Percentiles rank a stretch among this genome's conserved stretches.
phyloP scores from a whole-genome alignment of 805 yeast genomes.

The Candida nitratophila region DNA sequence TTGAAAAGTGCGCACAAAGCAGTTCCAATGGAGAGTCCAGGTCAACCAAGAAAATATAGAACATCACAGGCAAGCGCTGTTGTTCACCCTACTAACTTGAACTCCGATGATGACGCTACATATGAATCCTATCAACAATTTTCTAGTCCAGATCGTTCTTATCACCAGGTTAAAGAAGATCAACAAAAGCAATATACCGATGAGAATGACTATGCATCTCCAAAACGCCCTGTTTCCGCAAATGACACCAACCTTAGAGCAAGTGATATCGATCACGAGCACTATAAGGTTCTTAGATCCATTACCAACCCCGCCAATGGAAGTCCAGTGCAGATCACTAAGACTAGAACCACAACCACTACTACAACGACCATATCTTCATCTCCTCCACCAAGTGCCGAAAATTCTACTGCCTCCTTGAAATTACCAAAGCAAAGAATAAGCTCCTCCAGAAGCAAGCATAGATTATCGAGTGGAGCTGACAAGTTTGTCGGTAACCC shows the following conservation, averaged over 20 bases:
- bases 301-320: slow-evolving; percentile 21
- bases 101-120: slow-evolving; percentile 29
- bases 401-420: slow-evolving; percentile 7
- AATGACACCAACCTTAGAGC: slow-evolving; percentile 4
- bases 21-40: slow-evolving; percentile 90
- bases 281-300: slow-evolving; percentile 35
- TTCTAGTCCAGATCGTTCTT: slow-evolving; percentile 11
- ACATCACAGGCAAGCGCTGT: slow-evolving; percentile 18
- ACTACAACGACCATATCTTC: slow-evolving; percentile 35
- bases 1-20: slow-evolving; percentile 62
- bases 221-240: slow-evolving; percentile 4
- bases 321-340: slow-evolving; percentile 30
- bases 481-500: slow-evolving; percentile 27
- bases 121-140: slow-evolving; percentile 18
- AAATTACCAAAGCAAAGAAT: slow-evolving; percentile 24
- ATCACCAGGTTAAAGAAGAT: neutral
- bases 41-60: slow-evolving; percentile 81
- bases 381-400: slow-evolving; percentile 18
- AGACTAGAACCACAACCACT: slow-evolving; percentile 43
- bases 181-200: neutral
- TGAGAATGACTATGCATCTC: slow-evolving; percentile 1
- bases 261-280: slow-evolving; percentile 9
- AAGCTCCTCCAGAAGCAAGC: slow-evolving; percentile 13
- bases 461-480: slow-evolving; percentile 18
- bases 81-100: slow-evolving; percentile 20